Evolutionary conservation across 1,284 basidiomycete genomes (phyloP).

Genomic region (Ustilago hordei): DNA sequence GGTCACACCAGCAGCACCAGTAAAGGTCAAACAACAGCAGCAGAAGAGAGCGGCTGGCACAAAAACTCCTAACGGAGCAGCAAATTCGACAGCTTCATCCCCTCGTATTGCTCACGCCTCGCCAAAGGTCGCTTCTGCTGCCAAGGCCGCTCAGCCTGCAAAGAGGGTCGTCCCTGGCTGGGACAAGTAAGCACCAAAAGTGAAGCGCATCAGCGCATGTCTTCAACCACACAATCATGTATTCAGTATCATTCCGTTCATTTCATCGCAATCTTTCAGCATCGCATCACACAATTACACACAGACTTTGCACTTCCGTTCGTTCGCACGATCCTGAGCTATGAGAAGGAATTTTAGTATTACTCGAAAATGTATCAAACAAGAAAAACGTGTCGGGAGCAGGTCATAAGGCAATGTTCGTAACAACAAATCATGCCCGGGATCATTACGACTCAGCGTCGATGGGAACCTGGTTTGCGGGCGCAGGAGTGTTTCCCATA

Average conservation of each 20-base stretch:
- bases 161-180: conserved; percentile 40
- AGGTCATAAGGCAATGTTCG: conserved; percentile 10
- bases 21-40: conserved; percentile 23
- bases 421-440: background rate
- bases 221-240: background rate
- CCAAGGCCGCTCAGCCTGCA: conserved; percentile 7
- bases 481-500: conserved; percentile 42
- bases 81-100: conserved; percentile 26
- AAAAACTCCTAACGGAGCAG: conserved; percentile 19
- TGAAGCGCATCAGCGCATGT: background rate
- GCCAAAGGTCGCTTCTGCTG: conserved; percentile 9
- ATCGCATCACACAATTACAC: conserved; percentile 14
- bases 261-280: conserved; percentile 24
- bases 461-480: conserved; percentile 36
- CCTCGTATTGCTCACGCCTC: conserved; percentile 27
- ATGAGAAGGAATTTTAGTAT: conserved; percentile 3
- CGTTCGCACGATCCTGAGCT: background rate
- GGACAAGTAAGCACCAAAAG: conserved; percentile 15
- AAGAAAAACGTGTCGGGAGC: background rate
- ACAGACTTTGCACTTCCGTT: background rate
- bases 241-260: background rate
- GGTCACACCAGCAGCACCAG: conserved; percentile 6
- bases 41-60: conserved; percentile 13
- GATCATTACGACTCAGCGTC: conserved; percentile 40
- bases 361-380: background rate